A percentile compares a stretch with the other conserved stretches of the same genome.
phyloP scores from a whole-genome alignment of 345 rosid species.

The Ailanthus altissimus region DNA sequence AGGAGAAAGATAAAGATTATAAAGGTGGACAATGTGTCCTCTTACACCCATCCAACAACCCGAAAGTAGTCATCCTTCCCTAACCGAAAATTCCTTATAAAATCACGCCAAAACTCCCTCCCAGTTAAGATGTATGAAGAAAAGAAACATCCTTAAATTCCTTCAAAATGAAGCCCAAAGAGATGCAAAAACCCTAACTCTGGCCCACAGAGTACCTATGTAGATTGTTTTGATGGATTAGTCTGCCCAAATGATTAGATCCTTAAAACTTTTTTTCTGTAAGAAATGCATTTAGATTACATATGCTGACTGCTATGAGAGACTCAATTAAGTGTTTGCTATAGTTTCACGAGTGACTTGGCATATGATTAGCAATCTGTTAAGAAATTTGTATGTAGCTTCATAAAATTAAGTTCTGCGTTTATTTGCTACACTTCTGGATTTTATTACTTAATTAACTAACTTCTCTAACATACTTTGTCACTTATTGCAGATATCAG shows the following conservation, averaged over 20 bases:
- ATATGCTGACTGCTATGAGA: background rate
- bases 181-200: no score
- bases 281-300: background rate
- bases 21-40: no score
- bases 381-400: background rate
- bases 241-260: background rate
- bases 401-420: background rate
- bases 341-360: background rate
- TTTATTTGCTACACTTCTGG: background rate
- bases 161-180: no score
- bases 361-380: background rate
- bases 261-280: background rate
- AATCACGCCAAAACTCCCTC: no score
- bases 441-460: background rate
- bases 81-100: no score
- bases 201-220: no score
- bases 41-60: no score
- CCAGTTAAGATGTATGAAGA: no score
- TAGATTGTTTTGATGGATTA: background rate
- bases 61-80: no score
- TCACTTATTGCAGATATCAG: no score
- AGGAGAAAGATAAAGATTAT: no score
- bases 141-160: no score
- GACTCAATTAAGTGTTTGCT: background rate
- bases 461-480: background rate